Conservation (phyloP, 2,329 filamentous ascomycete genomes). For the Alternaria brassicicola region DNA sequence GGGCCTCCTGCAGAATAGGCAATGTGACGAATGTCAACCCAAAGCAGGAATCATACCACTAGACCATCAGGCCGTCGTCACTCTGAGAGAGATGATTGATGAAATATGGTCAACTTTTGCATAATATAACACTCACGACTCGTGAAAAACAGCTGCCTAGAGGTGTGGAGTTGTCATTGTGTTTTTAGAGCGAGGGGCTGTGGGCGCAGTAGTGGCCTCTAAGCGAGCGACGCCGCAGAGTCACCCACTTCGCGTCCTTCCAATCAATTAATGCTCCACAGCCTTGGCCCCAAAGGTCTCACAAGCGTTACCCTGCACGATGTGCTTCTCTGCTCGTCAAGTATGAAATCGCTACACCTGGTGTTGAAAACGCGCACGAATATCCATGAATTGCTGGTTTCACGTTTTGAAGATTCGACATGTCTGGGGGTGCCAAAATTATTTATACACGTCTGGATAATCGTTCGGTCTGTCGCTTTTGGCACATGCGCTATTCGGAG, state of each 20-base stretch:
- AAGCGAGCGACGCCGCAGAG: neutral
- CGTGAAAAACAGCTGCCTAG: neutral
- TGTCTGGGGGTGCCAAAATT: neutral
- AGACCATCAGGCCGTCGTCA: slow-evolving; percentile 20
- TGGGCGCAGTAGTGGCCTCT: neutral
- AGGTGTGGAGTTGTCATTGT: neutral
- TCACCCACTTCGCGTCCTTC: neutral
- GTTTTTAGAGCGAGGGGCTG: neutral
- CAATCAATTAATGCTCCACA: neutral
- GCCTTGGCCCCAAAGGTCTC: neutral
- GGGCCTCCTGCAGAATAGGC: slow-evolving; percentile 37
- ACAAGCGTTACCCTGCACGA: neutral
- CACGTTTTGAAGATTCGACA: neutral
- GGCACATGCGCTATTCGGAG: no score
- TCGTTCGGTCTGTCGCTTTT: neutral
- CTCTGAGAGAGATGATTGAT: slow-evolving; percentile 7
- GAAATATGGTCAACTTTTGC: neutral
- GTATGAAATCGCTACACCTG: no score
- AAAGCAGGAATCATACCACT: slow-evolving; percentile 42
- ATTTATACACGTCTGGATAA: neutral
- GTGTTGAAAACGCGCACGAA: neutral
- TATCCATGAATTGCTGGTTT: neutral
- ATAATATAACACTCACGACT: no score
- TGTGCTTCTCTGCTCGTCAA: neutral
- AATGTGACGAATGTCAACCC: slow-evolving; percentile 4